Evolutionary conservation across 805 yeast genomes (phyloP).

Genomic region (Candida nemodendra): DNA sequence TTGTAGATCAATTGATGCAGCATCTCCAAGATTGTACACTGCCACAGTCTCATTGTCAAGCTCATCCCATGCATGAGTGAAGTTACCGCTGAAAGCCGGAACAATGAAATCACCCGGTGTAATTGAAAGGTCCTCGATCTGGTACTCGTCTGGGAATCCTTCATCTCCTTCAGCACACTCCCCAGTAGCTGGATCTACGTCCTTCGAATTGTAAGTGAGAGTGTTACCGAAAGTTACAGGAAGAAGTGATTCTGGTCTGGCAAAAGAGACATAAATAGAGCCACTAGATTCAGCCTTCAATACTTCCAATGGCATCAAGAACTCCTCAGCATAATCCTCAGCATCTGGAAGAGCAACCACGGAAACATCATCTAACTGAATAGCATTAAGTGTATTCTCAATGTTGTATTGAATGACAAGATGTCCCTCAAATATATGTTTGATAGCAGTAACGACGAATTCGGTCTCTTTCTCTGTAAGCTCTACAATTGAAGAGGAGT

Average conservation of each 20-base stretch:
- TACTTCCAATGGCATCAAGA: slow-evolving; percentile 69
- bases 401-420: slow-evolving; percentile 80
- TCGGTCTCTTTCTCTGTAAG: slow-evolving; percentile 93
- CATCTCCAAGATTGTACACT: slow-evolving; percentile 62
- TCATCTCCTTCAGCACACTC: slow-evolving; percentile 67
- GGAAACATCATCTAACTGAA: slow-evolving; percentile 72
- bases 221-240: slow-evolving; percentile 56
- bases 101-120: slow-evolving; percentile 77
- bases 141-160: slow-evolving; percentile 93
- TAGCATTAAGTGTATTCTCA: slow-evolving; percentile 78
- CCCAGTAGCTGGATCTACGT: slow-evolving; percentile 70
- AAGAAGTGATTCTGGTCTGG: slow-evolving; percentile 48
- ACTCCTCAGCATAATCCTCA: slow-evolving; percentile 62
- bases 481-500: slow-evolving; percentile 60
- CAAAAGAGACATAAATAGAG: slow-evolving; percentile 73
- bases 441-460: slow-evolving; percentile 79
- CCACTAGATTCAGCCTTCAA: slow-evolving; percentile 72
- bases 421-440: slow-evolving; percentile 75
- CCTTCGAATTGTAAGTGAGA: slow-evolving; percentile 73
- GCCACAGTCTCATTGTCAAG: slow-evolving; percentile 59
- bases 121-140: slow-evolving; percentile 74
- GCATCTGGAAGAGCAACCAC: slow-evolving; percentile 65
- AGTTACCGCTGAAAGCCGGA: slow-evolving; percentile 77
- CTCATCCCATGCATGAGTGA: slow-evolving; percentile 72
- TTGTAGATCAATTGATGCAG: slow-evolving; percentile 39